Percentiles rank a stretch among this genome's conserved stretches.
Conservation (phyloP, 2,329 filamentous ascomycete species). For the Macrophomina pseudophaseolina region DNA sequence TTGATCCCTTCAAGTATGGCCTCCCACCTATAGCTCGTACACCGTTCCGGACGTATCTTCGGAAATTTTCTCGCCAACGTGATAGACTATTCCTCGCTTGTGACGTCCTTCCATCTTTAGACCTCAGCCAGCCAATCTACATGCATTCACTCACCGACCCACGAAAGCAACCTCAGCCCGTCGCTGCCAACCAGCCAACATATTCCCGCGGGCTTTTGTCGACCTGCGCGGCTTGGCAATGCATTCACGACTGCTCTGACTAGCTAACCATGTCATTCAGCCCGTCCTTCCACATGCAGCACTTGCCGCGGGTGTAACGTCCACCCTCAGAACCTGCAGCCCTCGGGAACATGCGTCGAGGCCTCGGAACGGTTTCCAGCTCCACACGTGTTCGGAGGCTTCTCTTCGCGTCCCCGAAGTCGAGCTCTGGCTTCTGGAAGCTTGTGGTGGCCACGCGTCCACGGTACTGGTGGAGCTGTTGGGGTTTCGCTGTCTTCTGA, state of each 20-base stretch:
- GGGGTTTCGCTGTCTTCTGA: conserved; percentile 11
- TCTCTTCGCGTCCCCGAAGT: not conserved
- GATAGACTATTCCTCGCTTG: conserved; percentile 1
- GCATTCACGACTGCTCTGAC: not conserved
- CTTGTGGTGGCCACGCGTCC: conserved; percentile 9
- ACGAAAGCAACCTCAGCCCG: not conserved
- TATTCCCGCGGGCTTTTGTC: not conserved
- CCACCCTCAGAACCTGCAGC: not conserved
- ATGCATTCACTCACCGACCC: not conserved
- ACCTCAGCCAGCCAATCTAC: not conserved
- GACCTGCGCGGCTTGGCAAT: not conserved
- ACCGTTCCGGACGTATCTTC: not conserved
- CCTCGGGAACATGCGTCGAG: not conserved
- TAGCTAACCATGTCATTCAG: not conserved
- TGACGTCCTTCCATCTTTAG: conserved; percentile 1
- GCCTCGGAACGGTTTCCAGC: not conserved
- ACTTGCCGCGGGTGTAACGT: conserved; percentile 1
- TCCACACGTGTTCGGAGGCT: not conserved
- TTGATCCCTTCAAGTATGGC: not conserved
- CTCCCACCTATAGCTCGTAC: not conserved
- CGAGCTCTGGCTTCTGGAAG: conserved; percentile 1
- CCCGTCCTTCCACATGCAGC: not conserved
- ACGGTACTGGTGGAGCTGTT: not conserved
- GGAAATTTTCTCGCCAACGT: conserved; percentile 9
- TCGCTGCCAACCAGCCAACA: not conserved